These are phyloP conservation scores for Fonsecaea nubica DNA, from an alignment of 2,329 filamentous ascomycete genomes.

Conservation along the genomic window DNA sequence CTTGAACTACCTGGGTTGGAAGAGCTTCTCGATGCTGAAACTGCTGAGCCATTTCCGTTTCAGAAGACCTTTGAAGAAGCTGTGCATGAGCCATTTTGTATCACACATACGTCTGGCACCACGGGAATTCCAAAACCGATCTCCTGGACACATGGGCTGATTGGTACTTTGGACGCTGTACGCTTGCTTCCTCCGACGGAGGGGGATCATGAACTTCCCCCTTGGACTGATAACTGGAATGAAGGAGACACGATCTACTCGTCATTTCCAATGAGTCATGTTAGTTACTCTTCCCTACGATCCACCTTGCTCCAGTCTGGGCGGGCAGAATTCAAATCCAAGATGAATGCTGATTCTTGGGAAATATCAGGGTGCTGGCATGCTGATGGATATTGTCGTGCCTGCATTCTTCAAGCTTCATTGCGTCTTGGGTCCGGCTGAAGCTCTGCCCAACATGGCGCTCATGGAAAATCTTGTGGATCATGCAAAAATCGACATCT, in stretches of 20 bases:
- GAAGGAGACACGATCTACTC: slow-evolving; percentile 21
- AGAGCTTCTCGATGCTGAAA: slow-evolving; percentile 7
- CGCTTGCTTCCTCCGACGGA: slow-evolving; percentile 15
- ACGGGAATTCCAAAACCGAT: slow-evolving; percentile 50
- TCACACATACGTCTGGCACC: slow-evolving; percentile 48
- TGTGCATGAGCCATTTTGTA: slow-evolving; percentile 42
- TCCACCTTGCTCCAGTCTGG: neutral
- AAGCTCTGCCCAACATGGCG: slow-evolving; percentile 1
- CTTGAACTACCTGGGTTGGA: slow-evolving; percentile 6
- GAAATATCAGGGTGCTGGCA: slow-evolving; percentile 4
- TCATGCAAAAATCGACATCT: slow-evolving; percentile 9
- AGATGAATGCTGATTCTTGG: neutral
- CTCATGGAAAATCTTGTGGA: slow-evolving; percentile 5
- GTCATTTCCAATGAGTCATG: slow-evolving; percentile 17
- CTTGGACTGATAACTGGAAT: slow-evolving; percentile 17
- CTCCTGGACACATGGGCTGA: slow-evolving; percentile 34
- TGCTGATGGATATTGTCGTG: slow-evolving; percentile 8
- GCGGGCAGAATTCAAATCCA: neutral
- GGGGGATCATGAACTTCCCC: slow-evolving; percentile 13
- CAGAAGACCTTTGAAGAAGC: neutral
- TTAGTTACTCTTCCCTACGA: neutral
- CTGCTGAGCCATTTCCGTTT: neutral
- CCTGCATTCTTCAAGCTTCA: slow-evolving; percentile 9
- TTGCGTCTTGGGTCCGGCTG: slow-evolving; percentile 1
- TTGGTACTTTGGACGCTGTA: slow-evolving; percentile 22